Evolutionary conservation across 148 eudicot species (phyloP).

Genomic region (Rhododendron molle): DNA sequence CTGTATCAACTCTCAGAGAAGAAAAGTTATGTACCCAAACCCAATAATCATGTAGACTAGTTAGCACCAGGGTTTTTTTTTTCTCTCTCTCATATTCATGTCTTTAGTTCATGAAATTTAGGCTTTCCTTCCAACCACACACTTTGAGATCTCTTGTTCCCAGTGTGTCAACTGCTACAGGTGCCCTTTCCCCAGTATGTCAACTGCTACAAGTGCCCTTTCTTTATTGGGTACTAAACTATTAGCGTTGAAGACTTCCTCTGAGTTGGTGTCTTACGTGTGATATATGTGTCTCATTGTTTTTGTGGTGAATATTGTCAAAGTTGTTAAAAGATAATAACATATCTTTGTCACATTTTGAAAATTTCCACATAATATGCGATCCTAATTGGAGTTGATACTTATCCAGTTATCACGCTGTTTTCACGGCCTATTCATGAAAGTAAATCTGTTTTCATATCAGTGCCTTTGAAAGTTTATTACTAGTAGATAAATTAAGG

Average conservation of each 20-base stretch:
- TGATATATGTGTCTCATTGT: background rate
- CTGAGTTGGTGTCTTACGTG: background rate
- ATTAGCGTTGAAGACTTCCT: background rate
- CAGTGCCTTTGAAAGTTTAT: background rate
- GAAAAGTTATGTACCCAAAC: no score
- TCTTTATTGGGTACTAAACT: background rate
- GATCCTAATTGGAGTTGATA: background rate
- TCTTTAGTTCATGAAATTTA: background rate
- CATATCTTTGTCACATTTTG: background rate
- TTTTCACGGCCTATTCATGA: background rate
- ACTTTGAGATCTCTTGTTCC: background rate
- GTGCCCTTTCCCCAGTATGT: background rate
- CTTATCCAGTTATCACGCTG: background rate
- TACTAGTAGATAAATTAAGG: background rate
- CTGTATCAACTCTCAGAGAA: no score
- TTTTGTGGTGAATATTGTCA: background rate
- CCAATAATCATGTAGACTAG: no score
- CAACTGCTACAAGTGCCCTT: background rate
- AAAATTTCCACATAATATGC: background rate
- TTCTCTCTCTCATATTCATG: no score
- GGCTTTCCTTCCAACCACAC: background rate
- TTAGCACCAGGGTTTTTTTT: no score
- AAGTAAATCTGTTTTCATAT: background rate
- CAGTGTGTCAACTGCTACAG: background rate
- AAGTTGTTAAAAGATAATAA: background rate